Evolutionary conservation across 139 green algal species (phyloP).

Genomic region (Chloropicon primus): DNA sequence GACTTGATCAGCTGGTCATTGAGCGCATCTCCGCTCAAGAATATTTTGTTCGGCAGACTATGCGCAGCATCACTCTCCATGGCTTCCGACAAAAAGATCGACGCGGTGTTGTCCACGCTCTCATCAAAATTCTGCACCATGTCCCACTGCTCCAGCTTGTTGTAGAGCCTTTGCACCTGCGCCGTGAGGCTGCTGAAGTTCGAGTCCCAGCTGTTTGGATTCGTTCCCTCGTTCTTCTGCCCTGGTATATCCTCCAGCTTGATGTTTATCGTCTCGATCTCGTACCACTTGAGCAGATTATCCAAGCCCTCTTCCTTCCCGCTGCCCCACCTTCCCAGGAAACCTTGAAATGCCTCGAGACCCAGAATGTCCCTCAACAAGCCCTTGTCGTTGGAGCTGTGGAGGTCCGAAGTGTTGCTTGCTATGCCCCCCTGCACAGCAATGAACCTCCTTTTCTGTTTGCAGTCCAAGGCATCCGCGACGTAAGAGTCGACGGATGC

Average conservation of each 20-base stretch:
- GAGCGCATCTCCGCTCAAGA: neutral
- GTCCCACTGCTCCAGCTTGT: neutral
- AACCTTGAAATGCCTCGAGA: neutral
- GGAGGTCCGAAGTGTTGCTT: too few species aligned
- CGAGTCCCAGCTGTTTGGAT: neutral
- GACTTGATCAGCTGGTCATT: neutral
- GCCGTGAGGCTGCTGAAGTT: neutral
- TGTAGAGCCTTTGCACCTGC: neutral
- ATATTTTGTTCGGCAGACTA: neutral
- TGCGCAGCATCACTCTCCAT: neutral
- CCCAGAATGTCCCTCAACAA: neutral
- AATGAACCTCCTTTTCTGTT: neutral
- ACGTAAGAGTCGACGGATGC: neutral
- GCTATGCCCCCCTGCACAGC: neutral
- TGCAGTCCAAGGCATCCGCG: neutral
- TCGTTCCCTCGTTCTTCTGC: neutral
- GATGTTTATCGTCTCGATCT: neutral
- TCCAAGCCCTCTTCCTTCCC: neutral
- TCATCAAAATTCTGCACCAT: neutral
- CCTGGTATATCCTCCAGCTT: neutral
- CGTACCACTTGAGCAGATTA: neutral
- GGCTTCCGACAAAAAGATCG: neutral
- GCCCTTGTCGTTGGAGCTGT: neutral
- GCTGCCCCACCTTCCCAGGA: neutral
- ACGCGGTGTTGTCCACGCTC: neutral